Base-by-base conservation (phyloP, 352 stramenopile species). In the Peronospora farinosa region DNA sequence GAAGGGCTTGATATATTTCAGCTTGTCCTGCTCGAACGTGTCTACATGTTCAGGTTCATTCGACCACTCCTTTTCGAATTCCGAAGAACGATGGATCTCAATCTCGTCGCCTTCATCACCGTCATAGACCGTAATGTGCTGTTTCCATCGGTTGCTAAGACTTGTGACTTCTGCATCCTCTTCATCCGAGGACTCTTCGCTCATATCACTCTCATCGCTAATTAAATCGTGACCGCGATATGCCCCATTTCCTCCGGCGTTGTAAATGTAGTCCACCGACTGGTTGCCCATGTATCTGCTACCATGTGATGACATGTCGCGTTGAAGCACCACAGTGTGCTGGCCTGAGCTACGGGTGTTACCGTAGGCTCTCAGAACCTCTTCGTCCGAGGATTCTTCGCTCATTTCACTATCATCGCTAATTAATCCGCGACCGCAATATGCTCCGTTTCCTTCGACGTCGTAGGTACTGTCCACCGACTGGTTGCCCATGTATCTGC, bases 1-100 rank as follows among this genome's bases (percentile, higher is more conserved):
- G 59, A 78, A 78, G 0, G 67, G 72, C 60, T 76, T 82, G 45
- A 80, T 78, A 53, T 86, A 86, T 63, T 84, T 84, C 19, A 82
- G 65, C 11, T 71, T 73, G 52, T 86, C 72, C 9, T 76, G 47
- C 36, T 80, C 67, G 33, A 81, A 73, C 8, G 71, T 54, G 16
- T 72, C 55, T 9, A 68, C 66, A 11, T 54, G 60, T 30, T 66
- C 60, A 16, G 65, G 54, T 6, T 69, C 57, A 41, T 32, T 42
- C 2, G 40, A 51, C 6, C 52, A 55, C 16, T 58, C 48, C 7
- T 72, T 57, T 15, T 67, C 56, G 15, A 38, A 55, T 11, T 61
- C 46, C 17, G 57, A 62, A 15, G 27, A 25, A 6, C 53, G 48
- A 9, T 53, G 55, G 27, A 82, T 55, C 38, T 85, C 69, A 27